Evolutionary conservation across 1,284 basidiomycete species (phyloP).

Genomic region (Violaceomyces palustris): DNA sequence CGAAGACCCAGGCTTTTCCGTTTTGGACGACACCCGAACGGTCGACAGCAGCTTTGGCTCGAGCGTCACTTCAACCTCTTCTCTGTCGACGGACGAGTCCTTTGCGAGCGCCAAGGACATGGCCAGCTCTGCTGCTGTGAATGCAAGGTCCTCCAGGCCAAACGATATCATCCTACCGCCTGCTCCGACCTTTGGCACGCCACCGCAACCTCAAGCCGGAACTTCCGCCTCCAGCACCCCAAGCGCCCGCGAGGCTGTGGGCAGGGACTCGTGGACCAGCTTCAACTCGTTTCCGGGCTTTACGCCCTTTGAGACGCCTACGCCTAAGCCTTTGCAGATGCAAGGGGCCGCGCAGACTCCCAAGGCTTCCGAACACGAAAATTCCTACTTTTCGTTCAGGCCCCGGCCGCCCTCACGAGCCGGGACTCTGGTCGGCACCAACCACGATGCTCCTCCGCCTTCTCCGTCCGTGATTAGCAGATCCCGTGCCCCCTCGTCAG

Average conservation of each 20-base stretch:
- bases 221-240: background rate
- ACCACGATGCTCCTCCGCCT: constrained; percentile 37
- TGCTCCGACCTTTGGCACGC: constrained; percentile 22
- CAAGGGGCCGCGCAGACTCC: constrained; percentile 15
- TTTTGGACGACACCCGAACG: background rate
- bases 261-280: constrained; percentile 33
- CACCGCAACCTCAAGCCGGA: constrained; percentile 2
- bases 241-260: constrained; percentile 5
- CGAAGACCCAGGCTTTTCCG: constrained; percentile 1
- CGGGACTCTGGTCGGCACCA: constrained; percentile 6
- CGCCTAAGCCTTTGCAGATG: constrained; percentile 8
- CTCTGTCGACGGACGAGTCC: too few species aligned
- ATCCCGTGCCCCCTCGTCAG: constrained; percentile 37
- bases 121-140: constrained; percentile 10
- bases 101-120: constrained; percentile 6
- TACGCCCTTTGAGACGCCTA: constrained; percentile 38
- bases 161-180: constrained; percentile 36
- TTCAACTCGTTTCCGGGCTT: constrained; percentile 24
- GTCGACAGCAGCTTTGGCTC: constrained; percentile 1
- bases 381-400: constrained; percentile 38
- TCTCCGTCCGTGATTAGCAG: constrained; percentile 47
- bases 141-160: constrained; percentile 9
- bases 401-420: constrained; percentile 13
- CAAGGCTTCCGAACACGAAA: constrained; percentile 19
- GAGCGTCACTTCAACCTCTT: constrained; percentile 5